These are phyloP conservation scores for Penicillium glabrum DNA, from an alignment of 2,329 filamentous ascomycete species.

Conservation along the genomic window DNA sequence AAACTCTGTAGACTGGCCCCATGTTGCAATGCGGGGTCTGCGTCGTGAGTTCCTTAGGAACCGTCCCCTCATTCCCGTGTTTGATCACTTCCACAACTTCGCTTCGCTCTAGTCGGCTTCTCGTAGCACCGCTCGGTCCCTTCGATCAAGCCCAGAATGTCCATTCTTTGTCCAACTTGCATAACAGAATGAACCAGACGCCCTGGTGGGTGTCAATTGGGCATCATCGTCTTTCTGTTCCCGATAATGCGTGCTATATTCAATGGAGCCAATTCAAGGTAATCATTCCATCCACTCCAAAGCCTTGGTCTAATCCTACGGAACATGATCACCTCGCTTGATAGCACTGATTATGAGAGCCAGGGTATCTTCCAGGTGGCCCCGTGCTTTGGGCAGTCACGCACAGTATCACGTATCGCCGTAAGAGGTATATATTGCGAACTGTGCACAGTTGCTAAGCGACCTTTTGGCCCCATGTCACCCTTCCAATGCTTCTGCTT, in stretches of 20 bases:
- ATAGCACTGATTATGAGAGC: background rate
- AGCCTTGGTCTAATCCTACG: background rate
- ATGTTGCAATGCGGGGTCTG: background rate
- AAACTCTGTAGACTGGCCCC: background rate
- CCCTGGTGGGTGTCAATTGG: background rate
- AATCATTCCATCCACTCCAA: background rate
- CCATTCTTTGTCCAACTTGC: background rate
- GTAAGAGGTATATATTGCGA: background rate
- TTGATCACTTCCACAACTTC: background rate
- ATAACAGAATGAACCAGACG: background rate
- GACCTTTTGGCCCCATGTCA: background rate
- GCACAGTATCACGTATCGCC: background rate
- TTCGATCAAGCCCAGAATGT: background rate
- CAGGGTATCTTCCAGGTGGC: background rate
- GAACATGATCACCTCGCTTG: background rate
- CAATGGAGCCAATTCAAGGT: background rate
- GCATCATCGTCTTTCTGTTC: background rate
- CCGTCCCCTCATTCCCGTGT: background rate
- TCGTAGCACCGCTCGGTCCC: background rate
- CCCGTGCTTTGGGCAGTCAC: background rate
- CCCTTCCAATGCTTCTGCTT: background rate
- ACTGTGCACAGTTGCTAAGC: background rate
- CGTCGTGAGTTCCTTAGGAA: background rate
- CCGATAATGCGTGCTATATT: background rate
- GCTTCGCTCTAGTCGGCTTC: background rate